A percentile compares a stretch with the other conserved stretches of the same genome.
Evolutionary conservation across 768 basidiomycete genomes (phyloP).

Genomic region (Tephrocybe sp.): DNA sequence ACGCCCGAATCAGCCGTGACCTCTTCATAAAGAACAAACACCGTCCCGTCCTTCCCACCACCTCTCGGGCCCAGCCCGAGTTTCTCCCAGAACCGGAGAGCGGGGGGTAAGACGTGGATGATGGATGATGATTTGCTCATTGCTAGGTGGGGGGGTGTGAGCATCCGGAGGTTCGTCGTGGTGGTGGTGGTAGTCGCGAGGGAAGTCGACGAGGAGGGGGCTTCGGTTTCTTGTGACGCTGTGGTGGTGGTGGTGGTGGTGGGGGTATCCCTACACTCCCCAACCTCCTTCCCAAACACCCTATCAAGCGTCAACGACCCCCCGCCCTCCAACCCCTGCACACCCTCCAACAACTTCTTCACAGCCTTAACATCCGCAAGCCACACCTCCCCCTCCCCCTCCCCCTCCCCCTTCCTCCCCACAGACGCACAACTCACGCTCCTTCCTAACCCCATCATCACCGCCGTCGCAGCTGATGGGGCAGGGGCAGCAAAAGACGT

Average conservation of each 20-base stretch:
- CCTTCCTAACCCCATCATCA: no score
- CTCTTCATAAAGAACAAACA: constrained; percentile 72
- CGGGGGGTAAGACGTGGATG: constrained; percentile 67
- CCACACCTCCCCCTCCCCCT: constrained; percentile 43
- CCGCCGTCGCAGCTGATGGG: no score
- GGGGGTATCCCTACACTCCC: constrained; percentile 6
- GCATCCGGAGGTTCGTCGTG: not conserved
- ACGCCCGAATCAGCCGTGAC: no score
- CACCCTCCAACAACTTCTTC: constrained; percentile 37
- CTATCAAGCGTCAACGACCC: constrained; percentile 34
- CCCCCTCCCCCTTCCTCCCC: constrained; percentile 6
- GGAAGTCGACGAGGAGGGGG: no score
- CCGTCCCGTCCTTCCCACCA: constrained; percentile 68
- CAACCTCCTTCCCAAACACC: constrained; percentile 26
- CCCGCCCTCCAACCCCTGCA: constrained; percentile 33
- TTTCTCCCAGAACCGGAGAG: constrained; percentile 84
- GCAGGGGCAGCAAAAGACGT: constrained; percentile 4
- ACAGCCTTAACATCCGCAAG: constrained; percentile 52
- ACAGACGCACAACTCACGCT: not conserved
- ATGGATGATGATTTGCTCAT: constrained; percentile 37
- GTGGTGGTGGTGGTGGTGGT: no score
- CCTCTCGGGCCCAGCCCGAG: constrained; percentile 68
- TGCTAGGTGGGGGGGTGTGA: not conserved
- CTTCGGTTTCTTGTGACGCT: no score
- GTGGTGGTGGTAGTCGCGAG: not conserved